phyloP scores from a whole-genome alignment of 352 stramenopile species.

The Pythium rishiriense region DNA sequence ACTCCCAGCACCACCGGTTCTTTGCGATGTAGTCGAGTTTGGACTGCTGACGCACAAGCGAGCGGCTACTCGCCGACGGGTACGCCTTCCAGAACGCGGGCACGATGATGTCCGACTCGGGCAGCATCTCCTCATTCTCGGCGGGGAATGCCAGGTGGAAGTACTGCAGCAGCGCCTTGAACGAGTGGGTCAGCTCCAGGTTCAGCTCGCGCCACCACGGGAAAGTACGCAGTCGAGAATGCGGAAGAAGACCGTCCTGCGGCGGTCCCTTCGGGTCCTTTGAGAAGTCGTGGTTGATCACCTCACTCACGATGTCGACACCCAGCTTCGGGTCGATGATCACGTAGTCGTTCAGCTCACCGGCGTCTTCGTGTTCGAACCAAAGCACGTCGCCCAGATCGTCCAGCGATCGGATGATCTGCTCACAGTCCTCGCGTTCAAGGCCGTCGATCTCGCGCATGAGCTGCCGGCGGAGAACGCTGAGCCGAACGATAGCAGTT shows the following conservation, averaged over 20 bases:
- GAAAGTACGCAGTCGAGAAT: not conserved
- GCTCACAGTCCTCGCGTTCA: conserved; percentile 7
- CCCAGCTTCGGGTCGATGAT: conserved; percentile 30
- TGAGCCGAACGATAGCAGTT: not conserved
- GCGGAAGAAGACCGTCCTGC: conserved; percentile 3
- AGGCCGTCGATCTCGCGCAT: conserved; percentile 1
- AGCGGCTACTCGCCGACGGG: not conserved
- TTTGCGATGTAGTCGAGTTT: not conserved
- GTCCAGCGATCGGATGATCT: conserved; percentile 21
- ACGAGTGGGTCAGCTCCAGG: conserved; percentile 24
- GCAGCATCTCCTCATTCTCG: conserved; percentile 16
- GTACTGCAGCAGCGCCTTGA: conserved; percentile 34
- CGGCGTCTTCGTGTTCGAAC: conserved; percentile 19
- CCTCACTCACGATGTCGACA: conserved; percentile 29
- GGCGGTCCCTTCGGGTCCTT: too few species aligned
- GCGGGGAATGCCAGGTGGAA: conserved; percentile 29
- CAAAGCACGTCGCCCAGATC: conserved; percentile 26
- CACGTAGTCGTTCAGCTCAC: conserved; percentile 10
- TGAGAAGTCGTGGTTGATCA: conserved; percentile 16
- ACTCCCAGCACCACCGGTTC: conserved; percentile 24
- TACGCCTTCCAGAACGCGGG: conserved; percentile 10
- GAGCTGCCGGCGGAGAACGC: conserved; percentile 4
- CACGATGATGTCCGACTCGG: conserved; percentile 23
- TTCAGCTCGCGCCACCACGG: conserved; percentile 28
- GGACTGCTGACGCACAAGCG: too few species aligned